Evolutionary conservation across 208 protist species (phyloP).

Genomic region (Tritrichomonas musculus): DNA sequence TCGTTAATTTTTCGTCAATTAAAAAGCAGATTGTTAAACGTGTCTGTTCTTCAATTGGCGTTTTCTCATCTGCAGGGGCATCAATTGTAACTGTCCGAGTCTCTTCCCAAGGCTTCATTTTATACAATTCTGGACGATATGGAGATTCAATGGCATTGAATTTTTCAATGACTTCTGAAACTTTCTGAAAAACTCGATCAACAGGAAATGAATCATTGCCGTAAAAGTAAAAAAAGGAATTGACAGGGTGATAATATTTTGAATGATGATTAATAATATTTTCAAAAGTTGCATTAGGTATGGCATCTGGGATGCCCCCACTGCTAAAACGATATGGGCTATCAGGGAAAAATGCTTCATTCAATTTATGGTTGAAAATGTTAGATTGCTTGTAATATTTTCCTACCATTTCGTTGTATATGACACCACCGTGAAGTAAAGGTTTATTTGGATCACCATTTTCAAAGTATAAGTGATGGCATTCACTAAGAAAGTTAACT

Average conservation of each 20-base stretch:
- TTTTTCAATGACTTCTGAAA: too few relatives aligned
- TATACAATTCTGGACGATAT: background rate
- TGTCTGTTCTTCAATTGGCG: background rate
- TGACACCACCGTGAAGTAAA: slow-evolving; percentile 46
- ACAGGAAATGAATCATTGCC: background rate
- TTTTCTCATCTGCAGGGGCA: background rate
- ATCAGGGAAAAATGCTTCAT: slow-evolving; percentile 40
- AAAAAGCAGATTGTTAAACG: background rate
- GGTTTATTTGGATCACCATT: slow-evolving; percentile 12
- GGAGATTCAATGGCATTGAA: background rate
- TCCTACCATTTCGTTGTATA: slow-evolving; percentile 57
- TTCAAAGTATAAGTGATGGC: slow-evolving; percentile 26
- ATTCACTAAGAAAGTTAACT: slow-evolving; percentile 43
- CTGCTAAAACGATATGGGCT: slow-evolving; percentile 41
- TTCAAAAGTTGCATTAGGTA: slow-evolving; percentile 39
- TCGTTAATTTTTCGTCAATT: background rate
- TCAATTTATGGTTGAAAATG: background rate
- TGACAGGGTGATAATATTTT: slow-evolving; percentile 48
- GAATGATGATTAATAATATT: slow-evolving; percentile 45
- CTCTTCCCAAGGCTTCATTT: background rate
- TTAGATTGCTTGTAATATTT: slow-evolving; percentile 33
- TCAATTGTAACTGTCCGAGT: background rate
- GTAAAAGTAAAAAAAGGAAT: slow-evolving; percentile 38
- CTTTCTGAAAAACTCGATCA: background rate
- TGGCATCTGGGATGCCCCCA: slow-evolving; percentile 39